These are phyloP conservation scores for Prunus salicina DNA, from an alignment of 306 rosid species.

Conservation along the genomic window DNA sequence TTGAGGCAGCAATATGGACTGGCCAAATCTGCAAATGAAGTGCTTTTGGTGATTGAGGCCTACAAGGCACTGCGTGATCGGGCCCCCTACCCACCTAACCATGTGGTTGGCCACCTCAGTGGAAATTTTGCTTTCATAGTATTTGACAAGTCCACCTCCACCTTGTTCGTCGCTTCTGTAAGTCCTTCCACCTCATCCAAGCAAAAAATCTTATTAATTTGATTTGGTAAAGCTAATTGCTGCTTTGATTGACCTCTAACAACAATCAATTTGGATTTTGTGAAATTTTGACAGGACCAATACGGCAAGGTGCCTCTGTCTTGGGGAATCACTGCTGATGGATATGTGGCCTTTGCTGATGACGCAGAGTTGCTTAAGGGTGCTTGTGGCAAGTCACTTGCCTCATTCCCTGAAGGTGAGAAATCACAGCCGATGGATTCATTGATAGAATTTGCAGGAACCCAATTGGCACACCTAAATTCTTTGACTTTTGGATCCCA, in stretches of 20 bases:
- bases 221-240: not conserved
- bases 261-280: conserved; percentile 11
- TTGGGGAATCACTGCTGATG: conserved; percentile 99
- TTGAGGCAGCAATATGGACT: conserved; percentile 87
- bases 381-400: conserved; percentile 98
- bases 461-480: not conserved
- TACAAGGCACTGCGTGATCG: conserved; percentile 93
- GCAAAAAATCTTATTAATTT: not conserved
- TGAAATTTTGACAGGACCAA: conserved; percentile 60
- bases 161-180: conserved; percentile 86
- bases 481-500: not conserved
- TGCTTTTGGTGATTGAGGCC: conserved; percentile 74
- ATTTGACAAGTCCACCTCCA: conserved; percentile 84
- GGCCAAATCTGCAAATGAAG: conserved; percentile 75
- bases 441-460: not conserved
- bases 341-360: conserved; percentile 82
- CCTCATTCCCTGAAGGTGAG: conserved; percentile 93
- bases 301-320: conserved; percentile 70
- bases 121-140: conserved; percentile 82
- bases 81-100: conserved; percentile 90
- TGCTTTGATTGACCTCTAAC: not conserved
- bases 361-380: conserved; percentile 77
- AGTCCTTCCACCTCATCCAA: conserved; percentile 14
- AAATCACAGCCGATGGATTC: too few relatives aligned
- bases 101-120: conserved; percentile 83